Percentiles rank a stretch among this genome's conserved stretches.
These are phyloP conservation scores for carrot (Daucus carota) DNA, from an alignment of 129 eudicot genomes.

Conservation along the genomic window DH1_v3.0 NC_030381.2:46838501-46839000, in stretches of 20 bases:
- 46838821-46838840: conserved; percentile 6
- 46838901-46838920: conserved; percentile 92
- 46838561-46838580: neutral
- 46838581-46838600: neutral
- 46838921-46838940: conserved; percentile 80
- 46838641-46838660: conserved; percentile 90
- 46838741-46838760: conserved; percentile 76
- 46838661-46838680: conserved; percentile 83
- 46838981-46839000: conserved; percentile 86
- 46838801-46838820: too few species aligned
- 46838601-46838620: conserved; percentile 2
- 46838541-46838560: neutral
- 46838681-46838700: conserved; percentile 92
- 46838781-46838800: neutral
- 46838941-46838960: conserved; percentile 99
- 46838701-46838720: conserved; percentile 93
- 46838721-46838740: conserved; percentile 89
- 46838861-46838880: conserved; percentile 1
- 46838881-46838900: conserved; percentile 82
- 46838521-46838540: neutral
- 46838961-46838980: conserved; percentile 93
- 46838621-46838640: conserved; percentile 77
- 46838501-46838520: neutral
- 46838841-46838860: neutral
- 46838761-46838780: conserved; percentile 46